Conservation (phyloP, 768 basidiomycete species). For the Coprinopsis marcescibilis region DNA sequence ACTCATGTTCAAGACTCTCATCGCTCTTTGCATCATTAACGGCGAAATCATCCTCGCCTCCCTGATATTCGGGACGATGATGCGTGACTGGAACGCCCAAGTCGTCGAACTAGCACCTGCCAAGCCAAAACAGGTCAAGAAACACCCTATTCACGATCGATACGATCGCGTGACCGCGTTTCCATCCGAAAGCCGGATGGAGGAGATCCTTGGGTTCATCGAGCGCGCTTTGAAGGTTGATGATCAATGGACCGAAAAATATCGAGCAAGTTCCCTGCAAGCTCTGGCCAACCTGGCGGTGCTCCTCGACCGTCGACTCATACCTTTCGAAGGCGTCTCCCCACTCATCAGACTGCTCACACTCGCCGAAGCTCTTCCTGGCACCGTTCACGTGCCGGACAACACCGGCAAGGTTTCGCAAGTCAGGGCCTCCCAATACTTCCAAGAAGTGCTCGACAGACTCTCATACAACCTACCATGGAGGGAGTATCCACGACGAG, state of each 20-base stretch:
- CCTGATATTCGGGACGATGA: constrained; percentile 56
- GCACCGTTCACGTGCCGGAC: neutral
- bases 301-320: constrained; percentile 42
- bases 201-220: constrained; percentile 12
- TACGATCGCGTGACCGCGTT: constrained; percentile 4
- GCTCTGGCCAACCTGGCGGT: constrained; percentile 54
- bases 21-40: constrained; percentile 64
- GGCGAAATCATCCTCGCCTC: constrained; percentile 78
- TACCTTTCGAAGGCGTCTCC: constrained; percentile 40
- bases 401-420: neutral
- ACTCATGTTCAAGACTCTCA: constrained; percentile 55
- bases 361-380: neutral
- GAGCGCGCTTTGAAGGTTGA: constrained; percentile 8
- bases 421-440: constrained; percentile 26
- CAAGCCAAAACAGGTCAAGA: neutral
- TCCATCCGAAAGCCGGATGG: neutral
- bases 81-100: constrained; percentile 56
- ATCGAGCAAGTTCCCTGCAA: constrained; percentile 44
- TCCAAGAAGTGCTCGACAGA: constrained; percentile 40
- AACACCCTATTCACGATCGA: neutral
- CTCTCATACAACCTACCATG: constrained; percentile 33
- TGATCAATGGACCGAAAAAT: constrained; percentile 24
- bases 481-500: neutral
- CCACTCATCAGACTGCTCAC: constrained; percentile 39
- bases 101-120: constrained; percentile 17